A percentile compares a stretch with the other conserved stretches of the same genome.
These are phyloP conservation scores for Candida maesae DNA, from an alignment of 805 yeast genomes.

Conservation along the genomic window DNA sequence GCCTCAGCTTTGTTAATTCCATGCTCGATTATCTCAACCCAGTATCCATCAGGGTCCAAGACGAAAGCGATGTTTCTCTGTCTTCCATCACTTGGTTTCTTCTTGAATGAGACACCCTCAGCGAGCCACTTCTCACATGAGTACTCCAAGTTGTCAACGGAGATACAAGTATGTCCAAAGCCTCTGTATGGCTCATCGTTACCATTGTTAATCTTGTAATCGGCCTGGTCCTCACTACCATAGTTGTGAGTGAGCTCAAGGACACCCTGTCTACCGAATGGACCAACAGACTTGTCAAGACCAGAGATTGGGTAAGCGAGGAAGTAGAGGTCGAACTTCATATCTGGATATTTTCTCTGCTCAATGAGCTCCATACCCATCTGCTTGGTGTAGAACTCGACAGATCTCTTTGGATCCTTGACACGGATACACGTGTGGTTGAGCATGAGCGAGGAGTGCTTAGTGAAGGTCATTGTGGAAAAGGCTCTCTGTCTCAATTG, in stretches of 20 bases:
- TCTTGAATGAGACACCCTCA: conserved; percentile 71
- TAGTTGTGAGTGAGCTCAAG: conserved; percentile 81
- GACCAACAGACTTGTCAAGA: conserved; percentile 15
- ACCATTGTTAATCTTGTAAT: conserved; percentile 68
- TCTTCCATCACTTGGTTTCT: conserved; percentile 84
- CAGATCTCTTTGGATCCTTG: conserved; percentile 70
- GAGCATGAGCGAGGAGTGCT: conserved; percentile 28
- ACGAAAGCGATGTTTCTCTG: conserved; percentile 92
- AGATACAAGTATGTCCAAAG: conserved; percentile 88
- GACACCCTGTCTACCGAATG: conserved; percentile 47
- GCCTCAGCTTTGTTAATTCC: conserved; percentile 39
- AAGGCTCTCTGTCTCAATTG: neutral
- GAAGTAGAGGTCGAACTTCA: conserved; percentile 64
- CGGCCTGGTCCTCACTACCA: conserved; percentile 59
- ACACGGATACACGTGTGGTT: conserved; percentile 80
- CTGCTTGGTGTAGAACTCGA: conserved; percentile 66
- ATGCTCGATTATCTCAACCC: conserved; percentile 85
- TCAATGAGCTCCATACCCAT: too few species aligned
- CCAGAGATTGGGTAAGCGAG: conserved; percentile 39
- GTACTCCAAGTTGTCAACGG: conserved; percentile 73
- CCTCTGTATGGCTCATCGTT: conserved; percentile 84
- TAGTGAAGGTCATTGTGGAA: conserved; percentile 8
- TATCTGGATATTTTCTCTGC: too few species aligned
- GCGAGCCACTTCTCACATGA: conserved; percentile 56
- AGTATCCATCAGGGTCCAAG: conserved; percentile 93